Evolutionary conservation across 192 early-diverging fungal species (phyloP).

Genomic region (Spizellomyces punctatus): DNA sequence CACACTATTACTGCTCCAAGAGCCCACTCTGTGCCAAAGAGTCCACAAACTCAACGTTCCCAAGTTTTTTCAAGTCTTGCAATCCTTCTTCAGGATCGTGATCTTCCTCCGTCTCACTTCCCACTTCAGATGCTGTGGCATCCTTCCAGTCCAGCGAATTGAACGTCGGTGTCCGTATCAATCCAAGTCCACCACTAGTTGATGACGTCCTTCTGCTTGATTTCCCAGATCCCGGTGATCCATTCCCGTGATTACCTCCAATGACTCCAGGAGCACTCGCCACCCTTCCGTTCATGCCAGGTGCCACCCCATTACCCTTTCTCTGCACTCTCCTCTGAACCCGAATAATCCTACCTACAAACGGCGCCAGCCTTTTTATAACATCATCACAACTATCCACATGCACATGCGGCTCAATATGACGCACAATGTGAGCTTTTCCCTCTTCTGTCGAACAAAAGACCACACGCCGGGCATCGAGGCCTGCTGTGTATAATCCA

Average conservation of each 20-base stretch:
- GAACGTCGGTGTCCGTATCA: slow-evolving; percentile 5
- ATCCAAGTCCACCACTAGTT: background rate
- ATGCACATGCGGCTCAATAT: slow-evolving; percentile 67
- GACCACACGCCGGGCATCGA: slow-evolving; percentile 68
- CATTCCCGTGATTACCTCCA: background rate
- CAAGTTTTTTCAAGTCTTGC: background rate
- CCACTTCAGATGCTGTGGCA: background rate
- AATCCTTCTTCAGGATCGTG: background rate
- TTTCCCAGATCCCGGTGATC: background rate
- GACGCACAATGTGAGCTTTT: slow-evolving; percentile 69
- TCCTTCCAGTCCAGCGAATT: slow-evolving; percentile 1
- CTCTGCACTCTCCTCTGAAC: background rate
- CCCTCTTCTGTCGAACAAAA: slow-evolving; percentile 72
- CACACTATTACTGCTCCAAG: background rate
- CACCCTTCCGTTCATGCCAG: background rate
- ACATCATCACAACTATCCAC: slow-evolving; percentile 54
- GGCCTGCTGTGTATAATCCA: slow-evolving; percentile 22
- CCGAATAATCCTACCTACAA: slow-evolving; percentile 8
- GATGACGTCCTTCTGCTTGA: background rate
- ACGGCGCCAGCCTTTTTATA: slow-evolving; percentile 15
- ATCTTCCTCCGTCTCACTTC: background rate
- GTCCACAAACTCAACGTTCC: slow-evolving; percentile 7
- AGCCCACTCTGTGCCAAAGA: slow-evolving; percentile 16
- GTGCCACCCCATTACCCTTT: background rate
- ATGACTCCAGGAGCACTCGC: background rate